Percentiles rank a stretch among this genome's conserved stretches.
phyloP scores from a whole-genome alignment of 2,329 filamentous ascomycete species.

The Aspergillus fumigatus region DNA sequence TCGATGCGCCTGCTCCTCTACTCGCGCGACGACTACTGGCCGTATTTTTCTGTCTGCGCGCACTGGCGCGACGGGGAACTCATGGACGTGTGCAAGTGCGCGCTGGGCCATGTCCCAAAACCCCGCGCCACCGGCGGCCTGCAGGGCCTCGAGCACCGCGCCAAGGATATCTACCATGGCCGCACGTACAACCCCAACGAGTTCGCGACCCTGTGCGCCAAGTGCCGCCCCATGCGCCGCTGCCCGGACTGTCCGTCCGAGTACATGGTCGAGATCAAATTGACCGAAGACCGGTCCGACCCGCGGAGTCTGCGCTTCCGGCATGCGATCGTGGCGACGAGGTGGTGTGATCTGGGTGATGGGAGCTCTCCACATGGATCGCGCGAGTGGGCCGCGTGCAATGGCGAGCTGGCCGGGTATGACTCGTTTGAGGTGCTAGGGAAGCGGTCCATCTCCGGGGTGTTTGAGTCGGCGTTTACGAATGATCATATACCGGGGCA shows the following conservation, averaged over 20 bases:
- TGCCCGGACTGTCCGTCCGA: slow-evolving; percentile 61
- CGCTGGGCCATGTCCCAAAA: slow-evolving; percentile 53
- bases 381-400: slow-evolving; percentile 55
- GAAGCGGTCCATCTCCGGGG: slow-evolving; percentile 53
- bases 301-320: slow-evolving; percentile 46
- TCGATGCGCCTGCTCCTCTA: slow-evolving; percentile 55
- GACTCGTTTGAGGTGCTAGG: slow-evolving; percentile 53
- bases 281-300: slow-evolving; percentile 52
- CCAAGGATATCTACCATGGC: slow-evolving; percentile 30
- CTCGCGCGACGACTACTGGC: slow-evolving; percentile 56
- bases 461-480: slow-evolving; percentile 55
- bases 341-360: slow-evolving; percentile 60
- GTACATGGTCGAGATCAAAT: slow-evolving; percentile 57
- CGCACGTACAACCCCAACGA: slow-evolving; percentile 38
- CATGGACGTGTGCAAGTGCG: slow-evolving; percentile 59
- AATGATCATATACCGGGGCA: slow-evolving; percentile 54
- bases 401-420: slow-evolving; percentile 43
- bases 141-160: slow-evolving; percentile 39
- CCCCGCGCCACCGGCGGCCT: slow-evolving; percentile 38
- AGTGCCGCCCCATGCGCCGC: slow-evolving; percentile 56
- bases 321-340: slow-evolving; percentile 56
- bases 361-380: slow-evolving; percentile 44
- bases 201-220: slow-evolving; percentile 47
- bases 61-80: slow-evolving; percentile 61
- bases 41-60: slow-evolving; percentile 59